These are phyloP conservation scores for Dictyophora rubrovolvata DNA, from an alignment of 768 basidiomycete species.

Conservation along the genomic window DNA sequence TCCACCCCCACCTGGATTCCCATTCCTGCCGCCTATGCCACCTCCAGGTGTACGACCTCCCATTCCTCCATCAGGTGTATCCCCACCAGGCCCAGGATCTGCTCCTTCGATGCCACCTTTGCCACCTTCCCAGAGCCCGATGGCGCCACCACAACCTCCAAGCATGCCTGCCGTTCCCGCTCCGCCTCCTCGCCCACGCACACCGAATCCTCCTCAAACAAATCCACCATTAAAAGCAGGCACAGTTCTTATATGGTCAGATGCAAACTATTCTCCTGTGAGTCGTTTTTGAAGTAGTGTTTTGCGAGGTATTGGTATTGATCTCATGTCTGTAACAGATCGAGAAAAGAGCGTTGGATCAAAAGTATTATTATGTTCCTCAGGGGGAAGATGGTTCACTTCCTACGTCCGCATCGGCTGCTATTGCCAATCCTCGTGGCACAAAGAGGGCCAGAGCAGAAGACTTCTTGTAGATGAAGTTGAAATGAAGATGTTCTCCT, in stretches of 20 bases:
- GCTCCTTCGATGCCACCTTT: not conserved
- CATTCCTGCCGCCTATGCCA: constrained; percentile 23
- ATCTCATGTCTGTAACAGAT: constrained; percentile 45
- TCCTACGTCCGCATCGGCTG: constrained; percentile 15
- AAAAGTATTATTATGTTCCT: constrained; percentile 50
- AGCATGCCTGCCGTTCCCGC: constrained; percentile 14
- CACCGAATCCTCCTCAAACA: constrained; percentile 52
- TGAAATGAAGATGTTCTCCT: not conserved
- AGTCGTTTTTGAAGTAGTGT: constrained; percentile 19
- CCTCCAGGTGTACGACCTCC: constrained; percentile 19
- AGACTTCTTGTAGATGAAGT: constrained; percentile 52
- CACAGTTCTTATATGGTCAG: constrained; percentile 61
- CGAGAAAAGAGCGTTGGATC: constrained; percentile 58
- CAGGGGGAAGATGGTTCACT: constrained; percentile 23
- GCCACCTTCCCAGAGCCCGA: not conserved
- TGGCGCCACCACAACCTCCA: constrained; percentile 15
- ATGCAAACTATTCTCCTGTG: constrained; percentile 74
- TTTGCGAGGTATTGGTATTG: not conserved
- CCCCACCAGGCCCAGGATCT: constrained; percentile 18
- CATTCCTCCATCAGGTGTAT: constrained; percentile 15
- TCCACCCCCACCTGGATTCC: constrained; percentile 45
- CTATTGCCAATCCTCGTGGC: constrained; percentile 52
- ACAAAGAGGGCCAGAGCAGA: constrained; percentile 82
- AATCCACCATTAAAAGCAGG: constrained; percentile 70
- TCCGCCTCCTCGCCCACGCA: constrained; percentile 14